These are phyloP conservation scores for Triticum timopheevii DNA, from an alignment of 176 grass and related monocot genomes.

Conservation along the genomic window DNA sequence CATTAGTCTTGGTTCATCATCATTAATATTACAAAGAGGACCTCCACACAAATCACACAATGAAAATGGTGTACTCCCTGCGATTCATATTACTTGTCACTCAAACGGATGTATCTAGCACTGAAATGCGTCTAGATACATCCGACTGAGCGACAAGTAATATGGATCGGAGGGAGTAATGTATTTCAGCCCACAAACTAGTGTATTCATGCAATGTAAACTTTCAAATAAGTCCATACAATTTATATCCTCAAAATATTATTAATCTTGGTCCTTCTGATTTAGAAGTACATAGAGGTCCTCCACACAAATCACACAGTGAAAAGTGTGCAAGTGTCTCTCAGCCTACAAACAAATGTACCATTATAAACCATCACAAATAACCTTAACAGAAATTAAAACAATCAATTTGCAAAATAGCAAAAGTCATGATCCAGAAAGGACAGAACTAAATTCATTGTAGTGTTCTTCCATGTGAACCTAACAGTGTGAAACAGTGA, in stretches of 20 bases:
- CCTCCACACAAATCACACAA: neutral
- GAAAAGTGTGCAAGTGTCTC: neutral
- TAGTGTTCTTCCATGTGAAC: conserved; percentile 4
- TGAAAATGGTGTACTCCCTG: neutral
- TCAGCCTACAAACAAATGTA: conserved; percentile 8
- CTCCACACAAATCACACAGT: neutral
- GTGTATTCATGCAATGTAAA: neutral
- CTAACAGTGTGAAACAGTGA: conserved; percentile 30
- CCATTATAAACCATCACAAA: neutral
- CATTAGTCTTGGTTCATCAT: neutral
- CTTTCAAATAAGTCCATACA: neutral
- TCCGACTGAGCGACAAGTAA: too few relatives aligned
- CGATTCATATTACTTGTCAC: too few relatives aligned
- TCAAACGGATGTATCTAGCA: too few relatives aligned
- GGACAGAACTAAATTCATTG: conserved; percentile 5
- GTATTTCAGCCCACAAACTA: neutral
- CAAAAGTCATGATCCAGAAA: too few relatives aligned
- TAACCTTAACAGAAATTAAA: neutral
- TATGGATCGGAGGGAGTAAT: neutral
- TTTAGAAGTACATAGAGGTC: too few relatives aligned
- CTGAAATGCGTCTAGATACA: too few relatives aligned
- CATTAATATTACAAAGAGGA: neutral
- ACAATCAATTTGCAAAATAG: neutral
- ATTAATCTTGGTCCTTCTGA: neutral
- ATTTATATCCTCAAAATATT: neutral